Conservation (phyloP, 768 basidiomycete species). For the Cystofilobasidium ferigula region DNA sequence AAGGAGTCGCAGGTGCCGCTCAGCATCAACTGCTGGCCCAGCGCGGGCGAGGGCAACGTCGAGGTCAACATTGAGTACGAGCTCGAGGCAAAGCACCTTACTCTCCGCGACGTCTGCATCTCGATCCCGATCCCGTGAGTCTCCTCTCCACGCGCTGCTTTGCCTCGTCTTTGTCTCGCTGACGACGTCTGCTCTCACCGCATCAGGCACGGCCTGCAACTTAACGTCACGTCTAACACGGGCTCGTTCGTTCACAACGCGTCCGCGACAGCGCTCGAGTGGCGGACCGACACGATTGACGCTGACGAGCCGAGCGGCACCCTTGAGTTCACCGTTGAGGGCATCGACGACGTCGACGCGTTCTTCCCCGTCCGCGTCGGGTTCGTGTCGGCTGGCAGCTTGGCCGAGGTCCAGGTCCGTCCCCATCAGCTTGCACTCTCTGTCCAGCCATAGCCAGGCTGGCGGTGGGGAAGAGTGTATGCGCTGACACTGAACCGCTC, state of each 20-base stretch:
- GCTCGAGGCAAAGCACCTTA: conserved; percentile 70
- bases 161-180: neutral
- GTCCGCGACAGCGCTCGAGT: conserved; percentile 67
- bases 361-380: conserved; percentile 87
- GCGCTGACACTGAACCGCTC: too few relatives aligned
- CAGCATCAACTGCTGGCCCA: conserved; percentile 94
- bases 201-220: conserved; percentile 72
- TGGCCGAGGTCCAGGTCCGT: conserved; percentile 60
- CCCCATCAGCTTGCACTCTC: conserved; percentile 31
- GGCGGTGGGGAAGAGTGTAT: too few relatives aligned
- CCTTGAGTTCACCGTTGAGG: conserved; percentile 80
- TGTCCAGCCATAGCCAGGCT: conserved; percentile 37
- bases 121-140: conserved; percentile 87
- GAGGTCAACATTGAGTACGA: conserved; percentile 97
- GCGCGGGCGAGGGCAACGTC: conserved; percentile 78
- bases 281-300: conserved; percentile 63
- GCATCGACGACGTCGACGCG: conserved; percentile 57
- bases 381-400: conserved; percentile 68
- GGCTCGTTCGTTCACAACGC: conserved; percentile 77
- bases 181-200: neutral
- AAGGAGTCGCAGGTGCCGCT: conserved; percentile 87
- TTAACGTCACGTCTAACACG: conserved; percentile 58
- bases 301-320: conserved; percentile 56
- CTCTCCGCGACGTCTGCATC: conserved; percentile 72
- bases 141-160: conserved; percentile 2